Conservation (phyloP, 2,329 filamentous ascomycete genomes). For the Xylariaceae sp. region DNA sequence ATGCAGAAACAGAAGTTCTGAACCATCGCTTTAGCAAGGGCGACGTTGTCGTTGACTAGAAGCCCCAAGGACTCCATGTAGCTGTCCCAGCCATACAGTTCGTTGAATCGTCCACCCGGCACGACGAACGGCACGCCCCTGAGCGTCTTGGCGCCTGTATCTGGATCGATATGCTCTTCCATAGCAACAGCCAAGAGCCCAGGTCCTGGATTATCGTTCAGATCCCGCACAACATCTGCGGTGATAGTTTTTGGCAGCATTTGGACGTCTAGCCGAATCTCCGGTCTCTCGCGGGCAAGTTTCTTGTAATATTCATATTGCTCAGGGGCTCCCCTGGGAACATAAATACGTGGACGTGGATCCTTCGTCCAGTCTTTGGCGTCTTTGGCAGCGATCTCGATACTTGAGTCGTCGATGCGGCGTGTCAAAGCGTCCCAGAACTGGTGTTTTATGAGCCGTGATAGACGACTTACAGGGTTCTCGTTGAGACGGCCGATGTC, state of each 20-base stretch:
- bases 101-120: conserved; percentile 94
- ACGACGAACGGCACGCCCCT: conserved; percentile 92
- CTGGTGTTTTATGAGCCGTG: conserved; percentile 77
- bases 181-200: conserved; percentile 87
- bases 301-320: conserved; percentile 85
- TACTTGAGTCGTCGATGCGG: conserved; percentile 80
- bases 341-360: conserved; percentile 84
- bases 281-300: conserved; percentile 71
- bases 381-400: conserved; percentile 80
- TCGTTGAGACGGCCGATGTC: conserved; percentile 90
- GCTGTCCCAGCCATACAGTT: conserved; percentile 97
- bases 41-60: conserved; percentile 74
- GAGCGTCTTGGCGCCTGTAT: conserved; percentile 64
- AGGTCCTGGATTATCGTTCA: conserved; percentile 86
- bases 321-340: conserved; percentile 76
- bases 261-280: conserved; percentile 82
- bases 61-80: conserved; percentile 96
- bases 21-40: conserved; percentile 92
- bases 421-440: conserved; percentile 93
- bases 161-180: conserved; percentile 64
- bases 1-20: conserved; percentile 97
- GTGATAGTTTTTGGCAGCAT: conserved; percentile 73
- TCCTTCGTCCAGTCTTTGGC: conserved; percentile 94
- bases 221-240: conserved; percentile 70
- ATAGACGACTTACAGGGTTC: conserved; percentile 85